Evolutionary conservation across 192 early-diverging fungal genomes (phyloP).

Genomic region (Coemansia sp.): DNA sequence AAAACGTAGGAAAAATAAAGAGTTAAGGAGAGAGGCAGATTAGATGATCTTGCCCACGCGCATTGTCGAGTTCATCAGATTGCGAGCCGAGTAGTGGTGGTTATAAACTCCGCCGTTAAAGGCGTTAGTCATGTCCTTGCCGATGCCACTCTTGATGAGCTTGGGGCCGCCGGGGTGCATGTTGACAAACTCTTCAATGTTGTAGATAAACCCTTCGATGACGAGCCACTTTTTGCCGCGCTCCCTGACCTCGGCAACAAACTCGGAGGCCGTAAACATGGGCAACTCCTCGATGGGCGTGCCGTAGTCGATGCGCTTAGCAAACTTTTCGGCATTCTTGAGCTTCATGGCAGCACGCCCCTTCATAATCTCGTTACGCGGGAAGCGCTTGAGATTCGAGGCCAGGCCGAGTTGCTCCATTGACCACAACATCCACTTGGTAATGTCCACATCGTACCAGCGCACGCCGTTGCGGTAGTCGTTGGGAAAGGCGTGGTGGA

Average conservation of each 20-base stretch:
- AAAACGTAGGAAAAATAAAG: neutral
- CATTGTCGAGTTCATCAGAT: conserved; percentile 60
- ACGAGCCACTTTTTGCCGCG: conserved; percentile 72
- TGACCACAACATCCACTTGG: conserved; percentile 75
- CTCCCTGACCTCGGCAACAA: conserved; percentile 61
- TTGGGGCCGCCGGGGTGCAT: conserved; percentile 84
- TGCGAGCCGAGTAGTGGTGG: conserved; percentile 85
- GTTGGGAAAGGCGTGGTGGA: conserved; percentile 83
- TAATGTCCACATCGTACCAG: conserved; percentile 76
- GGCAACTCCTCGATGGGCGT: conserved; percentile 67
- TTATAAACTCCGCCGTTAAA: conserved; percentile 91
- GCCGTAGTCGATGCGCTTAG: conserved; percentile 68
- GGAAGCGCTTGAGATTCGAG: conserved; percentile 71
- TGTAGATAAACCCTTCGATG: conserved; percentile 80
- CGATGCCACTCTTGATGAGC: conserved; percentile 67
- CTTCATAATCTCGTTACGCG: conserved; percentile 76
- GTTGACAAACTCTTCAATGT: conserved; percentile 75
- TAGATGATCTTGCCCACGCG: conserved; percentile 50
- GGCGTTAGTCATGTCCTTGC: conserved; percentile 79
- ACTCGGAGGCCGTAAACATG: conserved; percentile 61
- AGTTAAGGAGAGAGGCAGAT: neutral
- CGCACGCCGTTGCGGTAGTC: conserved; percentile 82
- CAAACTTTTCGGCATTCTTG: conserved; percentile 65
- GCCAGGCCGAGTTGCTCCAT: conserved; percentile 61
- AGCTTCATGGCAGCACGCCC: conserved; percentile 74